Percentiles rank a stretch among this genome's conserved stretches.
These are phyloP conservation scores for Przewalskia tangutica DNA, from an alignment of 257 asterid species.

Conservation along the genomic window DNA sequence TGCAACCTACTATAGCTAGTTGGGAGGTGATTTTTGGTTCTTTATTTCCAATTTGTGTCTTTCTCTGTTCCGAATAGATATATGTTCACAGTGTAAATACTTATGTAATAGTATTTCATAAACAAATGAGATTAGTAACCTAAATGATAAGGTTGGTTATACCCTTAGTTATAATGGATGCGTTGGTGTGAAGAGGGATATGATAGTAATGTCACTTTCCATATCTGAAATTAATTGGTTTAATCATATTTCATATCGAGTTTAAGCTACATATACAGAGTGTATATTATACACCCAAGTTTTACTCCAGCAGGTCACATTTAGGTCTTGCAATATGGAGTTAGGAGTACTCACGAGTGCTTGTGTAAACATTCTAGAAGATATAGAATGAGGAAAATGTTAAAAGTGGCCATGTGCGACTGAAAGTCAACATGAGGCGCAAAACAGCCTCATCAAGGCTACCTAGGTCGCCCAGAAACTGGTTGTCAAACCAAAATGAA, in stretches of 20 bases:
- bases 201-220: background rate
- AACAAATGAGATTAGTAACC: background rate
- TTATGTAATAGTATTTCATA: too few relatives aligned
- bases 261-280: too few relatives aligned
- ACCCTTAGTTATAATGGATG: background rate
- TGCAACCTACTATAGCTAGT: background rate
- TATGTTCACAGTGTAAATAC: background rate
- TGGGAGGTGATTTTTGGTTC: background rate
- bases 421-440: background rate
- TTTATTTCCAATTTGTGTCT: background rate
- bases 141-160: background rate
- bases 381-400: too few relatives aligned
- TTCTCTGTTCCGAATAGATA: background rate
- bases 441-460: background rate
- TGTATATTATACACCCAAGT: too few relatives aligned
- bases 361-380: too few relatives aligned
- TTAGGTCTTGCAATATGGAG: background rate
- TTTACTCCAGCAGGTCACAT: too few relatives aligned
- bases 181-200: background rate
- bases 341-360: background rate
- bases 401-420: background rate
- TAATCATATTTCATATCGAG: background rate
- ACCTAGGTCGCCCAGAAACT: background rate
- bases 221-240: background rate
- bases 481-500: background rate